A percentile compares a stretch with the other conserved stretches of the same genome.
Evolutionary conservation across 257 asterid genomes (phyloP).

Genomic region (Striga asiatica): DNA sequence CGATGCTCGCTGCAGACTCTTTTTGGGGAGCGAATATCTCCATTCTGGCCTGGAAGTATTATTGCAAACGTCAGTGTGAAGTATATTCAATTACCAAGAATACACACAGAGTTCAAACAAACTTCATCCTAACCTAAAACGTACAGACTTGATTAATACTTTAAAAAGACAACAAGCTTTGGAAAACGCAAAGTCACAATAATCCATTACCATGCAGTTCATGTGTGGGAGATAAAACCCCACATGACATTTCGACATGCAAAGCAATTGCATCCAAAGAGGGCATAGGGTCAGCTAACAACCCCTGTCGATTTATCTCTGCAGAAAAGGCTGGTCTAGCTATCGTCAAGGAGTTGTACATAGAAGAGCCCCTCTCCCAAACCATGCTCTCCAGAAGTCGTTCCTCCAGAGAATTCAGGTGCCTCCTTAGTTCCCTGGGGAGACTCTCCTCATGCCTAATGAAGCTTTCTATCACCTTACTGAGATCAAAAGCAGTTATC

Average conservation of each 20-base stretch:
- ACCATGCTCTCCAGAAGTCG: slow-evolving; percentile 94
- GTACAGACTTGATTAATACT: not conserved
- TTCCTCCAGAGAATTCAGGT: slow-evolving; percentile 90
- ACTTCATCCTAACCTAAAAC: not conserved
- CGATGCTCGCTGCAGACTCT: slow-evolving; percentile 68
- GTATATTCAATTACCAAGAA: slow-evolving; percentile 11
- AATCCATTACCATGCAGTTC: slow-evolving; percentile 48
- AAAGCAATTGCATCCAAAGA: slow-evolving; percentile 91
- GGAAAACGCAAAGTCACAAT: slow-evolving; percentile 1
- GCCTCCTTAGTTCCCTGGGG: slow-evolving; percentile 93
- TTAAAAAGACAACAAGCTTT: not conserved
- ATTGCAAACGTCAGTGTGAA: slow-evolving; percentile 13
- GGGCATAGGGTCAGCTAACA: slow-evolving; percentile 97
- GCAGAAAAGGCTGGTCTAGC: slow-evolving; percentile 78
- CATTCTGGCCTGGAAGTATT: slow-evolving; percentile 56
- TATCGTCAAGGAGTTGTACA: slow-evolving; percentile 87
- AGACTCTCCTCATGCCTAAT: slow-evolving; percentile 93
- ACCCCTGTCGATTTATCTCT: slow-evolving; percentile 75
- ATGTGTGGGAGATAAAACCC: slow-evolving; percentile 32
- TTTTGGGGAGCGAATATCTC: slow-evolving; percentile 84
- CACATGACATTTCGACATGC: slow-evolving; percentile 55
- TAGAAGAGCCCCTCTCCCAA: slow-evolving; percentile 98
- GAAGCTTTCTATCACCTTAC: slow-evolving; percentile 98
- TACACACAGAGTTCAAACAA: slow-evolving; percentile 4
- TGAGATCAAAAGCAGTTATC: slow-evolving; percentile 91